Evolutionary conservation across 768 basidiomycete species (phyloP), one percentile per base, ranked within the genome.

Genomic region (Asterophora parasitica): DNA sequence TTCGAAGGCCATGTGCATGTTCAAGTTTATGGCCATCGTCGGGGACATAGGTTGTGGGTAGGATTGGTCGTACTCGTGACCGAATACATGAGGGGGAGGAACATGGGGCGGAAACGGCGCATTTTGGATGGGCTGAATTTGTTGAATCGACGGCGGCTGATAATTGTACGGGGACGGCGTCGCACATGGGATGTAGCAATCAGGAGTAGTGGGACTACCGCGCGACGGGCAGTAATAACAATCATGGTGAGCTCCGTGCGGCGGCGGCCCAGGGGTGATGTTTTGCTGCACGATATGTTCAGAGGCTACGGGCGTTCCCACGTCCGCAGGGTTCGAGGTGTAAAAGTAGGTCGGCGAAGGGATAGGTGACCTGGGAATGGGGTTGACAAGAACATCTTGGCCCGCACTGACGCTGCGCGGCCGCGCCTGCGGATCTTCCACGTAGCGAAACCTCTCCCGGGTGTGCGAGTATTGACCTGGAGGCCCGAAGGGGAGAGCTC

Each of bases 301-400:
- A 23, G 34, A 38, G 12, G 20, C 20, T 11, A 13, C 40, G 23
- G 67, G 10, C 35, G 67, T 62, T 33, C 62, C 55, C 26, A 62
- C 57, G n/a, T 61, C 53, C 23, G 58, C 59, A 12, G 63, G 59
- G 33, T 57, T 30, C 46, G 57, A 48, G 53, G 61, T 63, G 42
- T 72, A 72, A 41, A 72, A 71, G 46, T 58, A 61, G 1, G 66
- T 61, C 1, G 70, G 69, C 12, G 70, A 72, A 15, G 60, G 48
- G 39, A 51, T 34, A 28, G 49, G 53, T 15, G 60, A 54, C 0
- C 46, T 44, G 28, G 52, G n/a, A 30, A 42, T 27, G 11, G 48
- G 46, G 27, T 51, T 52, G 16, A 48, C 42, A 7, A 53, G 38
- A 17, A 26, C 47, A 51, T 63, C 53, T 26, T 69, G 64, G 31